Evolutionary conservation across 2,329 filamentous ascomycete species (phyloP).

Genomic region (Furcasterigmium sp.): DNA sequence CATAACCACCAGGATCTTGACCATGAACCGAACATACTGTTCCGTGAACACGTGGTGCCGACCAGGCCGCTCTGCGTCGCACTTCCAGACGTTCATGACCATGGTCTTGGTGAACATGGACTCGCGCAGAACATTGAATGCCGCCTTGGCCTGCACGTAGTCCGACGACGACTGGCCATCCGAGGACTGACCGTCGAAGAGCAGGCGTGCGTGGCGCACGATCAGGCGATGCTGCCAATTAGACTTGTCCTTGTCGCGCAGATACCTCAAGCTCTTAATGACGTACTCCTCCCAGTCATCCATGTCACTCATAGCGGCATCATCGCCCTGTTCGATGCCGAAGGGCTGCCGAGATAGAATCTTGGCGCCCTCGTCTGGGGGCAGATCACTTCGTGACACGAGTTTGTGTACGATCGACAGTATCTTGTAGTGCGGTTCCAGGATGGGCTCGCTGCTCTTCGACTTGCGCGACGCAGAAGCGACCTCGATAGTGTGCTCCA

Average conservation of each 20-base stretch:
- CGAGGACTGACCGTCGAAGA: slow-evolving; percentile 43
- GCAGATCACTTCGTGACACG: slow-evolving; percentile 49
- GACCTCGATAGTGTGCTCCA: slow-evolving; percentile 46
- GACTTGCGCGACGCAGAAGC: slow-evolving; percentile 49
- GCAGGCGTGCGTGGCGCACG: slow-evolving; percentile 59
- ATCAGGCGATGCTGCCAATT: slow-evolving; percentile 96
- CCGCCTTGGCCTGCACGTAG: slow-evolving; percentile 67
- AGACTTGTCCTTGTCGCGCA: slow-evolving; percentile 74
- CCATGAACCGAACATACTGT: slow-evolving; percentile 79
- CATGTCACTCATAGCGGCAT: slow-evolving; percentile 44
- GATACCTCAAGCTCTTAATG: slow-evolving; percentile 42
- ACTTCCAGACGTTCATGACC: slow-evolving; percentile 92
- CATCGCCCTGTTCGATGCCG: slow-evolving; percentile 42
- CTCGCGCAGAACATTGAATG: slow-evolving; percentile 70
- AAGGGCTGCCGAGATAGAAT: slow-evolving; percentile 53
- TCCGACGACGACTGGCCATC: slow-evolving; percentile 30
- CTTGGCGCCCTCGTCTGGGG: slow-evolving; percentile 41
- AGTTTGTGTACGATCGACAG: slow-evolving; percentile 79
- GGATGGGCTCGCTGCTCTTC: slow-evolving; percentile 65
- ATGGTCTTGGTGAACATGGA: slow-evolving; percentile 88
- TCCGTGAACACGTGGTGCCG: slow-evolving; percentile 90
- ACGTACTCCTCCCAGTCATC: slow-evolving; percentile 59
- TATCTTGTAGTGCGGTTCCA: slow-evolving; percentile 92
- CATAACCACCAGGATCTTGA: slow-evolving; percentile 66
- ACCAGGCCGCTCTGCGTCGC: slow-evolving; percentile 76